Base-by-base conservation (phyloP, 2,329 filamentous ascomycete species). In the Phialophora verrucosa region DNA sequence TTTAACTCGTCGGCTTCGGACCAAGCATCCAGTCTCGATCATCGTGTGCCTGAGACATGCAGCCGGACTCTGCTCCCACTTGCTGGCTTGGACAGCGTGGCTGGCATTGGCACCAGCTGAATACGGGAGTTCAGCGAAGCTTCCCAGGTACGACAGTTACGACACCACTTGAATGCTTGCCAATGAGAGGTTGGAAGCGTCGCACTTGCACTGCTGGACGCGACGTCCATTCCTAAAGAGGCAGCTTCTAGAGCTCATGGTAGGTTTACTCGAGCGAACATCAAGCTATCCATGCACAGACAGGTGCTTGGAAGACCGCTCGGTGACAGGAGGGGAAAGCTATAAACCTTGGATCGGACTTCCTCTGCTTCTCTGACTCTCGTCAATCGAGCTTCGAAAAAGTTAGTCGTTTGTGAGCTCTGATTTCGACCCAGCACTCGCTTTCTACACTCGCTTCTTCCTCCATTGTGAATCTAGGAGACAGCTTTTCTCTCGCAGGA, bases 11-110 rank as follows among this genome's bases (percentile, higher is more conserved):
- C 27, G 31, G 32, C 49, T 38, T 61, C 27, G 47, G 11, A 61
- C 23, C 31, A 31, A 35, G 20, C 32, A 31, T 42, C 31, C 11
- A 38, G 35, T 32, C 49, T 38, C 35, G 35, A 42, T 11, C 49
- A 51, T 29, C 54, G 25, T 54, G 62, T 63, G 42, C 62, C 62
- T 63, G 62, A 63, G 62, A 63, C 62, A 63, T 63, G 53, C 53
- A 58, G 32, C 51, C 17, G 38, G 17, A 23, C 14, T 25, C 51
- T 56, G 31, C 35, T 17, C 23, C 38, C 27, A 29, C 14, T 20
- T 32, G 23, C 32, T 62, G 27, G 32, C 49, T 62, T 20, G 49
- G 29, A 6, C 20, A 27, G 25, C 14, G 31, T 54, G 59, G 53
- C 60, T 57, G 31, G 60, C 60, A 63, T 25, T 42, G 31, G 25